Base-by-base conservation (phyloP, 768 basidiomycete species). In the Podaxis sp. region DNA sequence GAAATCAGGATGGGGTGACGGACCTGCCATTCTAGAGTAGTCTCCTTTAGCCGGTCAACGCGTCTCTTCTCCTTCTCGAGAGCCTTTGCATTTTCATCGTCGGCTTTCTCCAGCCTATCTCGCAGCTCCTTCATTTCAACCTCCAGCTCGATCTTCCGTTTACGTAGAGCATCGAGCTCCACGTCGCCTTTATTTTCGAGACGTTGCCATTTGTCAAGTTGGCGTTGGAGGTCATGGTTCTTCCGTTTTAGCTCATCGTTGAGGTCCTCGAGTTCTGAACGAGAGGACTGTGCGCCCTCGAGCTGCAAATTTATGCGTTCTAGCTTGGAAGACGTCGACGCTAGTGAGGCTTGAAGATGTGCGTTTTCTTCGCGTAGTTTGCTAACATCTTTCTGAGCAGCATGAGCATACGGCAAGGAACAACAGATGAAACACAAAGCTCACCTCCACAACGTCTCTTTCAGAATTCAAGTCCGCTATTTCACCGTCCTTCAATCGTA, bases 121-220 rank as follows among this genome's bases (percentile, higher is more conserved):
- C 81, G 78, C 7, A 87, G 72, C 41, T 84, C 81, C 59, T 77
- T 76, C 15, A 86, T 75, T 60, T 84, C 75, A 2, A 82, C 73
- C 61, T 91, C 87, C 11, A 91, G 76, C 36, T 86, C 82, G 10
- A 80, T 74, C 10, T 83, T 82, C 60, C 78, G 76, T 69, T 85
- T 87, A 46, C 85, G 80, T 56, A 81, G 73, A 5, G 74, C 71
- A 57, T 87, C 89, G 8, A 81, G 76, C 36, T 89, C 86, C 17
- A 77, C 82, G 11, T 81, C 85, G 52, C 85, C 88, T 53, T 84
- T 86, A 28, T 76, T 85, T 68, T 91, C 91, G 17, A 90, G 72
- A 28, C 72, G 80, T 68, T 89, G 80, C 89, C 88, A 91, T 68
- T 87, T 84, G 46, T 83, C 82, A 8, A 92, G 75, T 66, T 93